Percentiles rank a stretch among this genome's conserved stretches.
These are phyloP conservation scores for Fraxinus floribunda DNA, from an alignment of 305 asterid species.

Conservation along the genomic window DNA sequence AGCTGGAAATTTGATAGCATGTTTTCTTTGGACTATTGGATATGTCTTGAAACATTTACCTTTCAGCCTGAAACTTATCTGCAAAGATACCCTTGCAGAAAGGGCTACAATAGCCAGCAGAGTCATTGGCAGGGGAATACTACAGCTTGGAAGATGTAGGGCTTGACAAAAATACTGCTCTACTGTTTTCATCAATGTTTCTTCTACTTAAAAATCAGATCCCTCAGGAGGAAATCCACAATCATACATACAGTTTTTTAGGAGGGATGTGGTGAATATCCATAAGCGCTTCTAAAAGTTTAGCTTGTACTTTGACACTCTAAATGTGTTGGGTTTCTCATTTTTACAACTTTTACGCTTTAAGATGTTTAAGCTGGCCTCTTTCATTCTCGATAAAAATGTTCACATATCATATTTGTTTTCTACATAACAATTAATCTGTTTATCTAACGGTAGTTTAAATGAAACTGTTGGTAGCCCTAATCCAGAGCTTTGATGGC, in stretches of 20 bases:
- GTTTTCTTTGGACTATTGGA: not conserved
- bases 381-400: constrained; percentile 5
- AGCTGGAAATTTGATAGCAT: not conserved
- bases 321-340: not conserved
- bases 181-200: constrained; percentile 89
- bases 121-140: constrained; percentile 90
- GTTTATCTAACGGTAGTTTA: not conserved
- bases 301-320: not conserved
- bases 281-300: not conserved
- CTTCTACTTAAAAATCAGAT: constrained; percentile 87
- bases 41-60: not conserved
- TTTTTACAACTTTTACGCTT: not conserved
- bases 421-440: not conserved
- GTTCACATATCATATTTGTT: not conserved
- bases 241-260: constrained; percentile 69
- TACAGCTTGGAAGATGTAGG: constrained; percentile 95
- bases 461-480: not conserved
- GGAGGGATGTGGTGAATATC: constrained; percentile 50
- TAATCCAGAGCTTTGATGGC: constrained; percentile 65
- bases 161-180: constrained; percentile 82
- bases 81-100: constrained; percentile 55
- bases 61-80: constrained; percentile 32
- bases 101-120: constrained; percentile 84
- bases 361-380: constrained; percentile 8
- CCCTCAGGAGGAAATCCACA: constrained; percentile 71